Conservation (phyloP, 1,284 basidiomycete species). For the Ustilago loliicola region DNA sequence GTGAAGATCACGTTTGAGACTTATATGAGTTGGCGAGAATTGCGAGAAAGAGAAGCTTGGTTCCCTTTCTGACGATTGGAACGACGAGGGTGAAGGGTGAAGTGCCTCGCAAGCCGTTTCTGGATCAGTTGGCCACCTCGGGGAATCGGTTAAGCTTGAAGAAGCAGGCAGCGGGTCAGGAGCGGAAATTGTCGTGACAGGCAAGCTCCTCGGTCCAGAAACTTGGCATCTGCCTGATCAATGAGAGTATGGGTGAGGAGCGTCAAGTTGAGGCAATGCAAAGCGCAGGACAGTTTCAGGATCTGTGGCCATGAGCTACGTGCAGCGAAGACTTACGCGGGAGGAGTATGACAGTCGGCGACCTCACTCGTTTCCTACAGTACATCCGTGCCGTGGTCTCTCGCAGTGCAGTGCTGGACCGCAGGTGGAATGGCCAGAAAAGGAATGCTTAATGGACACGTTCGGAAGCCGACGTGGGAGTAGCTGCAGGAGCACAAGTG, state of each 20-base stretch:
- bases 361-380: not conserved
- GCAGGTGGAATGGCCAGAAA: too few relatives aligned
- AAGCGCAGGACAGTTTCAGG: constrained; percentile 4
- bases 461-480: not conserved
- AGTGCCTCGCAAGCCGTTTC: not conserved
- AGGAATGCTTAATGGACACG: not conserved
- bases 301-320: not conserved
- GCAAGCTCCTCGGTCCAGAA: constrained; percentile 4
- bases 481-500: not conserved
- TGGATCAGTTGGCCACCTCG: constrained; percentile 4
- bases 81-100: not conserved
- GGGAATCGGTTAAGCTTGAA: not conserved
- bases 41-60: not conserved
- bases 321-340: not conserved
- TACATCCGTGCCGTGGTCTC: not conserved
- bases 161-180: not conserved
- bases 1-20: constrained; percentile 1
- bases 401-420: not conserved
- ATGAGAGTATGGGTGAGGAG: not conserved
- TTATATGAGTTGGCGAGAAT: constrained; percentile 27
- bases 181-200: constrained; percentile 8
- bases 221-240: constrained; percentile 20
- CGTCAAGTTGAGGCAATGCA: not conserved
- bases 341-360: not conserved
- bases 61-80: not conserved